Percentiles rank a stretch among this genome's conserved stretches.
Conservation (phyloP, 2,329 filamentous ascomycete species). For the Zymoseptoria crescenta region DNA sequence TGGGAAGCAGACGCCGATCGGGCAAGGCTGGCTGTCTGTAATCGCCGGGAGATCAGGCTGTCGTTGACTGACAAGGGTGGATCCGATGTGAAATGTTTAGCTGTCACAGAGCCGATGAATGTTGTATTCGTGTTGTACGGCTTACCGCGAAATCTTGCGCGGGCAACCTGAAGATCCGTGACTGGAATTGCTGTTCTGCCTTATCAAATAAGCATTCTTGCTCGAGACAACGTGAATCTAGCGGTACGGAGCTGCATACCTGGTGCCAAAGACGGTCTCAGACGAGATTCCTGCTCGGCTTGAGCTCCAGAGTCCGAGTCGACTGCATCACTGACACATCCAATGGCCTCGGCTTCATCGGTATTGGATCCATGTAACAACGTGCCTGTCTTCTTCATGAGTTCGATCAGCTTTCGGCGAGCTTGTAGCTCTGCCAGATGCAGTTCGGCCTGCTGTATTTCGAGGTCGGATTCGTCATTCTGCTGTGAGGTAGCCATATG, state of each 20-base stretch:
- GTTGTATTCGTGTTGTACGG: slow-evolving; percentile 58
- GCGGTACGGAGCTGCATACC: no score
- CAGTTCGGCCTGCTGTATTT: background rate
- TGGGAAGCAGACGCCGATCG: slow-evolving; percentile 50
- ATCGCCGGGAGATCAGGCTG: slow-evolving; percentile 62
- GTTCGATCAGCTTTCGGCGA: background rate
- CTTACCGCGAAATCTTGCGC: slow-evolving; percentile 76
- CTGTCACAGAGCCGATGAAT: slow-evolving; percentile 42
- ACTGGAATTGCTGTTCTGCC: no score
- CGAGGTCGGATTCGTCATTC: background rate
- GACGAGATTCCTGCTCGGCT: background rate
- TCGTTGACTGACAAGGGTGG: slow-evolving; percentile 44
- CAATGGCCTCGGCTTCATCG: background rate
- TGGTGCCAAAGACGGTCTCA: no score
- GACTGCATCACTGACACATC: background rate
- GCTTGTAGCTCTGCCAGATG: background rate
- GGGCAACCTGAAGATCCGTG: slow-evolving; percentile 62
- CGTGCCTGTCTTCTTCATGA: background rate
- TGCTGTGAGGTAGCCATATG: background rate
- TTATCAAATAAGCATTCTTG: no score
- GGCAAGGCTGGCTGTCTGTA: slow-evolving; percentile 71
- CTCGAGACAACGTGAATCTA: no score
- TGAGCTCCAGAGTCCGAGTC: background rate
- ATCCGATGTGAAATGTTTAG: slow-evolving; percentile 57
- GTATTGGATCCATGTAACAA: background rate